These are phyloP conservation scores for Chaetothyriales sp. DNA, from an alignment of 2,329 filamentous ascomycete species.

Conservation along the genomic window DNA sequence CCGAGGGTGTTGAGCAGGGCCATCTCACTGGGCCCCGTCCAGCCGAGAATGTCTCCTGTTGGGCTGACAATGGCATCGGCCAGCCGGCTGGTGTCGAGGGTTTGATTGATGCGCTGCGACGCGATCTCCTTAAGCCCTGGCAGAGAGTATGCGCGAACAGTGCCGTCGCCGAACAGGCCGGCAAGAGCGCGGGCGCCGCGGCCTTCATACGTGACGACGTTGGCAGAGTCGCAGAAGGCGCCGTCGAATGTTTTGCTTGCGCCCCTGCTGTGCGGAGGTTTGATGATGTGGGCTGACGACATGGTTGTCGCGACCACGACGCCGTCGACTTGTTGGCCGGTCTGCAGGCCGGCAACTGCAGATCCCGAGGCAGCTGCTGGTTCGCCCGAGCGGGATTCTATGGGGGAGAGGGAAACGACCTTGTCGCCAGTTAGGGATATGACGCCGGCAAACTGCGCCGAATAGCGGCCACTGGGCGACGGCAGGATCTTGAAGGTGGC, in stretches of 20 bases:
- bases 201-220: constrained; percentile 57
- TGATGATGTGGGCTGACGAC: constrained; percentile 71
- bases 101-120: constrained; percentile 44
- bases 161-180: constrained; percentile 70
- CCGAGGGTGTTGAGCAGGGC: constrained; percentile 77
- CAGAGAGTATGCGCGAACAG: constrained; percentile 66
- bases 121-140: constrained; percentile 76
- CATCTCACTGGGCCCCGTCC: constrained; percentile 77
- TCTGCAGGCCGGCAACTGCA: constrained; percentile 60
- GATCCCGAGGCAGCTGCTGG: constrained; percentile 60
- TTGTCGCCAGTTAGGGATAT: constrained; percentile 47
- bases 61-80: constrained; percentile 54
- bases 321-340: constrained; percentile 61
- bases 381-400: constrained; percentile 62
- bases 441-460: constrained; percentile 55
- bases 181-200: constrained; percentile 60
- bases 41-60: constrained; percentile 71
- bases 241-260: constrained; percentile 82
- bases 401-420: constrained; percentile 62
- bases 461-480: constrained; percentile 51
- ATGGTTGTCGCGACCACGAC: constrained; percentile 62
- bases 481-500: constrained; percentile 85
- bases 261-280: constrained; percentile 71
- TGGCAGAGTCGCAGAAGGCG: constrained; percentile 64
- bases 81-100: constrained; percentile 60